Percentiles rank a stretch among this genome's conserved stretches.
Conservation (phyloP, 495 filamentous ascomycete species). For the Thozetella sp. region DNA sequence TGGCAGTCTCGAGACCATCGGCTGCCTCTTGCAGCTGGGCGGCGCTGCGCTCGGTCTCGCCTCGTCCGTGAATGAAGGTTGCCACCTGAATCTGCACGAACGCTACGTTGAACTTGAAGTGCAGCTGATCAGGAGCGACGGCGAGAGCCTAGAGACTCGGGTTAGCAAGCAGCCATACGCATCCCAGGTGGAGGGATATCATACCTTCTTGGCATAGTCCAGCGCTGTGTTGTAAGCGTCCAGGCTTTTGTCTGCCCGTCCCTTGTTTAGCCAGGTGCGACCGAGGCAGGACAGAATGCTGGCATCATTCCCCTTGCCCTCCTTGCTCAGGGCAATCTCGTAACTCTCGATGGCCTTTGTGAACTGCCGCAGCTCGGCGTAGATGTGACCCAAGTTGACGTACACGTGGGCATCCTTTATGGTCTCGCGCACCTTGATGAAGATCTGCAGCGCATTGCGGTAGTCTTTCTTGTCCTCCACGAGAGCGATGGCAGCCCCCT, state of each 20-base stretch:
- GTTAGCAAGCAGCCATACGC: conserved; percentile 18
- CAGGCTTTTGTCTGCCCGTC: conserved; percentile 76
- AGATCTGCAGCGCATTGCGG: conserved; percentile 76
- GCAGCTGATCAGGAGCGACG: conserved; percentile 77
- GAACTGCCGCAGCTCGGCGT: conserved; percentile 86
- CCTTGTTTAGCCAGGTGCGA: conserved; percentile 88
- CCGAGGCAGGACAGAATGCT: conserved; percentile 88
- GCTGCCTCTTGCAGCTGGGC: conserved; percentile 77
- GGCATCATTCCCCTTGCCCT: conserved; percentile 73
- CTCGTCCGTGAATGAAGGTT: conserved; percentile 71
- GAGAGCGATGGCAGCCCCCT: conserved; percentile 91
- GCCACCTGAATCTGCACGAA: conserved; percentile 96
- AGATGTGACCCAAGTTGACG: conserved; percentile 91
- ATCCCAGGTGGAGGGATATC: conserved; percentile 6
- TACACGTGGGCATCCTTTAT: conserved; percentile 83
- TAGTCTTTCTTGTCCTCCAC: conserved; percentile 92
- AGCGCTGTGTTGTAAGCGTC: conserved; percentile 83
- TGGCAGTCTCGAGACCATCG: conserved; percentile 86
- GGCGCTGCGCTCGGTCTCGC: conserved; percentile 74
- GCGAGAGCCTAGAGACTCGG: conserved; percentile 61
- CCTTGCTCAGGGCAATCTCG: conserved; percentile 84
- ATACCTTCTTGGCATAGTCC: conserved; percentile 79
- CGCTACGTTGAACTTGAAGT: conserved; percentile 96
- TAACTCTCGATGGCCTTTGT: conserved; percentile 91
- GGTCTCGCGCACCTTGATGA: conserved; percentile 86